Evolutionary conservation across 2,329 filamentous ascomycete species (phyloP), one percentile per base, ranked within the genome.

Genomic region (Trichoderma arundinaceum): DNA sequence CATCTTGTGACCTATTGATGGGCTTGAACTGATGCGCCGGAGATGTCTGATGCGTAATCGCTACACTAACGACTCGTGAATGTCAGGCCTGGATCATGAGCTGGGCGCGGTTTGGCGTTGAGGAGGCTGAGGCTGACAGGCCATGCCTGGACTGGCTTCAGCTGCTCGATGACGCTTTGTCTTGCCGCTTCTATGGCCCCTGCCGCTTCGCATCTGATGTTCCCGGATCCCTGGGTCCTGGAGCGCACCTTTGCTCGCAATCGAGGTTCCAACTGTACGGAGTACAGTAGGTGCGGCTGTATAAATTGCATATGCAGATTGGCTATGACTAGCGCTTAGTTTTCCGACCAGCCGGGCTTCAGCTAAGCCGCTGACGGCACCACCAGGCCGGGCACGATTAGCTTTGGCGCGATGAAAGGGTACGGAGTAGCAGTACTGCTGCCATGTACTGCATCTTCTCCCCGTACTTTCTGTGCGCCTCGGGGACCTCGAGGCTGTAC

Each of bases 241-340:
- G 17, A 43, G 59, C 32, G 9, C 22, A 4, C 2, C 17, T 10
- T 51, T 54, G 60, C 39, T 38, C 28, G 51, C 38, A 43, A 35
- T 63, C 60, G 51, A 54, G n/a, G 35, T 61, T 52, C 38, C 35
- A 52, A 52, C 19, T 28, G 35, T 17, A 52, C 46, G 58, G 46
- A 51, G 35, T 49, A 39, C 15, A 35, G 38, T 59, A 39, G 60
- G 33, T 44, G 60, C 49, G 49, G 49, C 38, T 54, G 60, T 54
- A 54, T 53, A 46, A 46, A 64, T 56, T 49, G 52, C 51, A 38
- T 64, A 41, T 64, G 51, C 61, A 64, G 61, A 64, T 64, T 49
- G 52, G 43, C 51, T 56, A 38, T 64, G 17, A 38, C 41, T 56
- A 64, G 61, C 59, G 59, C 59, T 53, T 56, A 46, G 61, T 28